These are phyloP conservation scores for Didymella glomerata DNA, from an alignment of 2,329 filamentous ascomycete genomes.

Conservation along the genomic window DNA sequence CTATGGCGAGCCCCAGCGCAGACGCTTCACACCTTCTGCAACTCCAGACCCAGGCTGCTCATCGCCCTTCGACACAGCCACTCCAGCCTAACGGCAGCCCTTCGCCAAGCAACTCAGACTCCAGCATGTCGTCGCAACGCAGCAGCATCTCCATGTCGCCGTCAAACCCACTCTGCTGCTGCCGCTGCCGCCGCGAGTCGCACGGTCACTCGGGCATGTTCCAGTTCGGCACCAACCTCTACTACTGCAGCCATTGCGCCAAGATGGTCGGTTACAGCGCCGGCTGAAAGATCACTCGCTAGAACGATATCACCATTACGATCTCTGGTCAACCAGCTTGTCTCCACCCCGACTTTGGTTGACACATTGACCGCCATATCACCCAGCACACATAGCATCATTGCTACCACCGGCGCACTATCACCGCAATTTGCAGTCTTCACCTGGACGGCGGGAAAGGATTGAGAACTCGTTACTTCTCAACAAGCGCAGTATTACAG, in stretches of 20 bases:
- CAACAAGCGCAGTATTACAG: constrained; percentile 2
- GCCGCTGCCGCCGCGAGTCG: constrained; percentile 47
- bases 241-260: constrained; percentile 54
- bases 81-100: constrained; percentile 31
- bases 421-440: constrained; percentile 3
- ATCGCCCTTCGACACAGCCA: constrained; percentile 43
- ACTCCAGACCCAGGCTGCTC: constrained; percentile 50
- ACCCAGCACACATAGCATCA: constrained; percentile 12
- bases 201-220: constrained; percentile 42
- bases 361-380: neutral
- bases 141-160: constrained; percentile 27
- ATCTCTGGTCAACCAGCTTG: constrained; percentile 1
- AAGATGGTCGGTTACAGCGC: constrained; percentile 50
- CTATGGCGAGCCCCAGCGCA: constrained; percentile 32
- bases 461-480: neutral
- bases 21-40: constrained; percentile 51
- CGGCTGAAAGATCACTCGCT: constrained; percentile 34
- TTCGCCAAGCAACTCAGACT: constrained; percentile 25
- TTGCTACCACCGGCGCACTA: constrained; percentile 15
- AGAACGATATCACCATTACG: neutral
- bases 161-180: constrained; percentile 38
- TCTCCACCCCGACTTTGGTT: constrained; percentile 3
- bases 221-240: constrained; percentile 50
- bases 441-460: neutral
- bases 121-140: constrained; percentile 21